Base-by-base conservation (phyloP, 352 stramenopile genomes). In the Phytophthora lateralis region DNA sequence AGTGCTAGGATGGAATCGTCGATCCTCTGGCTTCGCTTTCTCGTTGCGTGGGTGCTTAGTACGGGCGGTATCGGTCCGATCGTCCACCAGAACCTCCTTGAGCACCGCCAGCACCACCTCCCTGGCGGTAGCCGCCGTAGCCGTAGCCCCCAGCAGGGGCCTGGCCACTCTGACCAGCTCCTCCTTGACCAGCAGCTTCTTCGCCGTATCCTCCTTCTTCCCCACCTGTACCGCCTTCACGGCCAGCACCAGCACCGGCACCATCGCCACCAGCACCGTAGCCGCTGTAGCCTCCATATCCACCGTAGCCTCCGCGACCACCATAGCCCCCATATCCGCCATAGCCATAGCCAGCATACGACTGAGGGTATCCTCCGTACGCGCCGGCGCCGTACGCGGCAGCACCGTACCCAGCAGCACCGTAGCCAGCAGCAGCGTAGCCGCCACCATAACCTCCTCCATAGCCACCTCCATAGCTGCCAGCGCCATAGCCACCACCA, bases 11-110 rank as follows among this genome's bases (percentile, higher is more conserved):
- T 51, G 11, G 15, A 27, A 53, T 69, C 49, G 21, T 24, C 1
- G 32, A 35, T 30, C 47, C 38, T 51, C 52, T 50, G 37, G n/a
- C 41, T 68, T 61, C 38, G 24, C 41, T 42, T 60, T 71, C 45
- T 73, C 41, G 55, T 51, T 47, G 35, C 56, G 27, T 52, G 12
- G 18, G 32, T 55, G 46, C 52, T 88, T 80, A 94, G 71, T 94
- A 94, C 46, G 85, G 85, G 60, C 85, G 85, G 74, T 94, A 94
- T 77, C 85, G 77, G 21, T 94, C 85, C 66, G 85, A 90, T 54
- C 83, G 76, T 27, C 79, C 79, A 39, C 78, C 76, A 29, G 78
- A 83, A 34, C 73, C 85, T 57, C 75, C 86, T 67, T 79, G 79
- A 39, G 60, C 71, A 30, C 66, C 67, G 53, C 75, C 67, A 2